Conservation (phyloP, 495 filamentous ascomycete genomes). For the Penicillium manginii region DNA sequence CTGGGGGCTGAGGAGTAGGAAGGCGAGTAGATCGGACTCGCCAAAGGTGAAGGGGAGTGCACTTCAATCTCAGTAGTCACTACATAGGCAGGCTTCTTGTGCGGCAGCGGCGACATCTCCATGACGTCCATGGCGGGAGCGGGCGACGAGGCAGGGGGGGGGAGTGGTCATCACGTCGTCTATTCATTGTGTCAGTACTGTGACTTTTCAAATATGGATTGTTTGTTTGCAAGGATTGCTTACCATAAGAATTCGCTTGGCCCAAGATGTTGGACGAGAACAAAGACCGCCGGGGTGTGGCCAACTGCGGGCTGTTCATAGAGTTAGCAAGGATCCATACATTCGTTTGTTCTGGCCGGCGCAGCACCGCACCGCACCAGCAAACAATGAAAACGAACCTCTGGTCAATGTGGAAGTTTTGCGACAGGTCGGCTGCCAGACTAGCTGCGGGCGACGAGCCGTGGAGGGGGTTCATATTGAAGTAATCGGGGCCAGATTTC, state of each 20-base stretch:
- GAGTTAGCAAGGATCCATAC: constrained; percentile 26
- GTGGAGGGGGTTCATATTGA: constrained; percentile 76
- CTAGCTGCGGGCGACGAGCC: constrained; percentile 90
- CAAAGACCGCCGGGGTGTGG: constrained; percentile 89
- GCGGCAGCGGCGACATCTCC: constrained; percentile 93
- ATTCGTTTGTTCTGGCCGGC: not conserved
- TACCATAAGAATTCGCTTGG: constrained; percentile 71
- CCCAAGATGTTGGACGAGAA: constrained; percentile 82
- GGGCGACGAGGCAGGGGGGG: constrained; percentile 82
- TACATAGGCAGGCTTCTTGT: constrained; percentile 81
- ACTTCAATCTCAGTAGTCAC: constrained; percentile 61
- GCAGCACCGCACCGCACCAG: not conserved
- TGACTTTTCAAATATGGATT: not conserved
- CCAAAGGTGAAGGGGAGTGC: constrained; percentile 66
- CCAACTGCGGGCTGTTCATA: constrained; percentile 77
- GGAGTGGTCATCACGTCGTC: constrained; percentile 79
- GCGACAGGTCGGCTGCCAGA: constrained; percentile 89
- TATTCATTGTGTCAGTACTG: constrained; percentile 26
- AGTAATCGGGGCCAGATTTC: constrained; percentile 64
- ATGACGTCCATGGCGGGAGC: constrained; percentile 74
- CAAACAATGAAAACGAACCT: constrained; percentile 60
- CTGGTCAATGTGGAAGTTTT: constrained; percentile 93
- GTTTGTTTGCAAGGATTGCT: constrained; percentile 35
- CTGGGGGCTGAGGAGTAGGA: constrained; percentile 39
- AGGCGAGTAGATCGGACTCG: constrained; percentile 55